Evolutionary conservation across 305 asterid genomes (phyloP), one percentile per base, ranked within the genome.

Genomic region (Fraxinus platypoda): DNA sequence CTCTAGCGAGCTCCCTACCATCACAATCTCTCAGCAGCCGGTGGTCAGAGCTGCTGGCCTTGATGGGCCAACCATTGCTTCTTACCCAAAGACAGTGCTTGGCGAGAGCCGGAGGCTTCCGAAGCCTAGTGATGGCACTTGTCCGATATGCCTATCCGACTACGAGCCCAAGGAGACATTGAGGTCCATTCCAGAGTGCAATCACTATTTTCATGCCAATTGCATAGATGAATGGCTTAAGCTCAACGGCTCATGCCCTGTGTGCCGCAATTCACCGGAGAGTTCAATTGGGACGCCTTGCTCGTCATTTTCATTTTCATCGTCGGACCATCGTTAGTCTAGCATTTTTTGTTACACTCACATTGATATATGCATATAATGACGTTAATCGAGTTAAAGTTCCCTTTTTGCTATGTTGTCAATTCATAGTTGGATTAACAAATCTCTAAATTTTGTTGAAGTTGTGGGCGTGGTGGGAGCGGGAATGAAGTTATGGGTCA

Each of bases 101-200:
- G 98, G 98, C 19, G 97, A 89, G 54, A 95, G 97, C 35, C 62
- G 90, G 0, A 90, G 94, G 28, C 90, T 93, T 2, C 98, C 97
- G 0, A 81, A 90, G 35, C 78, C 90, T 0, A 84, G 81, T 6
- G 90, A 90, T 0, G 83, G 82, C 15, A 85, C 90, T 17, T 93
- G 97, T 3, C 91, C 94, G 0, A 93, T 93, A 81, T 93, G 97
- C 74, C 76, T 93, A 23, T 85, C 89, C 1, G 95, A 91, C 33
- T 93, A 90, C 70, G 70, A 88, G 73, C 86, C 95, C 3, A 90
- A 89, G 81, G 95, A 93, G 81, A 89, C 83, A 0, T 17, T 91
- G 6, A 87, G 92, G 52, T 89, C 88, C 33, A 87, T 93, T 37
- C 97, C 97, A 0, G 93, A 91, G 11, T 93, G 97, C 87, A 87